These are phyloP conservation scores for Piromyces finnis DNA, from an alignment of 192 early-diverging fungal genomes.

Conservation along the genomic window DNA sequence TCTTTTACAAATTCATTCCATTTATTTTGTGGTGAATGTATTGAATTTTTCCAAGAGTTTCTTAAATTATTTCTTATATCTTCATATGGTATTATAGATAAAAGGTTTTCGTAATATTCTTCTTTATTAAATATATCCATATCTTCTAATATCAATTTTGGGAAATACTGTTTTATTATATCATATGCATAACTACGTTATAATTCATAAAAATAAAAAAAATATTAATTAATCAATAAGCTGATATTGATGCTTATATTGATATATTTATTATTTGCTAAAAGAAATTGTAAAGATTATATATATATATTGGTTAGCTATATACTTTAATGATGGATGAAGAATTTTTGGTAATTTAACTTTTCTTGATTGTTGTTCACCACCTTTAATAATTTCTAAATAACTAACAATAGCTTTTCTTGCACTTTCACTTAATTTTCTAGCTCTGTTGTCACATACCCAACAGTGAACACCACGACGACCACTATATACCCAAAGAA, in stretches of 20 bases:
- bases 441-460: constrained; percentile 80
- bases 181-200: constrained; percentile 28
- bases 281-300: too few species aligned
- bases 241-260: too few species aligned
- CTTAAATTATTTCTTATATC: constrained; percentile 8
- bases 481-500: constrained; percentile 91
- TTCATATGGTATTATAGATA: constrained; percentile 61
- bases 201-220: too few species aligned
- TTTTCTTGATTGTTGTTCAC: constrained; percentile 50
- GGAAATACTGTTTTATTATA: constrained; percentile 56
- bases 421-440: constrained; percentile 53
- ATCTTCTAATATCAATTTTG: constrained; percentile 41
- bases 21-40: neutral
- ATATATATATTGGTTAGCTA: too few species aligned
- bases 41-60: neutral
- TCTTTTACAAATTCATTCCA: neutral
- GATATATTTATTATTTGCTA: too few species aligned
- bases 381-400: constrained; percentile 58
- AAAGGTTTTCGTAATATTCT: constrained; percentile 54
- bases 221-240: too few species aligned
- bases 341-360: constrained; percentile 42
- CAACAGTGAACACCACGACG: constrained; percentile 97
- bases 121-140: constrained; percentile 48
- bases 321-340: constrained; percentile 57
- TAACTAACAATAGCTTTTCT: constrained; percentile 70